Conservation (phyloP, 2,329 filamentous ascomycete genomes). For the Chaetothyriales sp. region DNA sequence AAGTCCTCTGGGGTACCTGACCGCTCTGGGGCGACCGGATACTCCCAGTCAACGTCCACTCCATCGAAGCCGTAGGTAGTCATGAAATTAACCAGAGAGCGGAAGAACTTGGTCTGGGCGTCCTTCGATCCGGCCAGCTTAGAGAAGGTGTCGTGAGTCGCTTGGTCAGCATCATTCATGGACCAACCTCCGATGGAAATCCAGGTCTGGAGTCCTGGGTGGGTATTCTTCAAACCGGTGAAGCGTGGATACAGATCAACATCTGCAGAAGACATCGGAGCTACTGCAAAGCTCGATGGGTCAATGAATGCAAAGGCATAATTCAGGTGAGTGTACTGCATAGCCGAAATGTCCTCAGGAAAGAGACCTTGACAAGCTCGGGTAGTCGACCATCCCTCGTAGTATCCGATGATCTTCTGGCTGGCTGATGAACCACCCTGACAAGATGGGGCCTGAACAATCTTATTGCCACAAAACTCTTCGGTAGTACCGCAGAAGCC, state of each 20-base stretch:
- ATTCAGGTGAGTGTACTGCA: neutral
- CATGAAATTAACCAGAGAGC: neutral
- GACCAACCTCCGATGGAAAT: neutral
- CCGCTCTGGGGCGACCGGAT: slow-evolving; percentile 20
- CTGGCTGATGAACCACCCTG: neutral
- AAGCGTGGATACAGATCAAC: neutral
- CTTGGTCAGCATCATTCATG: neutral
- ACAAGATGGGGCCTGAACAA: neutral
- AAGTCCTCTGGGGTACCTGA: slow-evolving; percentile 56
- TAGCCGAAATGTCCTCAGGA: neutral
- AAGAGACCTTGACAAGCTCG: neutral
- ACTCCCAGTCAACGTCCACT: slow-evolving; percentile 54
- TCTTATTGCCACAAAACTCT: no score
- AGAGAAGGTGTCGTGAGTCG: neutral
- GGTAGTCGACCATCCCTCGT: neutral
- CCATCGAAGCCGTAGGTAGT: slow-evolving; percentile 32
- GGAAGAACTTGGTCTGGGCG: neutral
- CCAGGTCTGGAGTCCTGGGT: neutral
- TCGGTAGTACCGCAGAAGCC: no score
- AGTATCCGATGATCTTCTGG: neutral
- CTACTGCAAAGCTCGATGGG: neutral
- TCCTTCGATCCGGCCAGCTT: neutral
- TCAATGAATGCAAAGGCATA: neutral
- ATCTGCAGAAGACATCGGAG: neutral
- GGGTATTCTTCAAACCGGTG: neutral